These are phyloP conservation scores for Apodospora peruviana DNA, from an alignment of 495 filamentous ascomycete species.

Conservation along the genomic window DNA sequence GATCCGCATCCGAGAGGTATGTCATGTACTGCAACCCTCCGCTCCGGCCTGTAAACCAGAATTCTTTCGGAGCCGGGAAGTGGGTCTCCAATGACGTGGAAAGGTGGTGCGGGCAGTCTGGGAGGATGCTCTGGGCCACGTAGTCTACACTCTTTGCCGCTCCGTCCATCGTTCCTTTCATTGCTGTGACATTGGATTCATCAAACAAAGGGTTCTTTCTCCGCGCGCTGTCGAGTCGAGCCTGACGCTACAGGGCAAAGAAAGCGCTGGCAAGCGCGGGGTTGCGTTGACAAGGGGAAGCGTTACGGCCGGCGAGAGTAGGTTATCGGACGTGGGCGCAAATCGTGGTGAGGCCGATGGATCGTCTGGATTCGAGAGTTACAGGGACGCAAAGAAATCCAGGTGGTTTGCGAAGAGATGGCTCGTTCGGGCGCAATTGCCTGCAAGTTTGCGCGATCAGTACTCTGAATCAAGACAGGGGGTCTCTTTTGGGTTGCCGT, in stretches of 20 bases:
- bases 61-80: constrained; percentile 31
- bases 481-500: not conserved
- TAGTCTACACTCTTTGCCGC: constrained; percentile 39
- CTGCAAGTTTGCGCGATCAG: not conserved
- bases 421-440: not conserved
- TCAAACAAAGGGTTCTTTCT: constrained; percentile 10
- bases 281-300: not conserved
- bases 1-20: constrained; percentile 38
- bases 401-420: not conserved
- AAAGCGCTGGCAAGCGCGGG: not conserved
- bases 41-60: constrained; percentile 32
- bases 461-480: not conserved
- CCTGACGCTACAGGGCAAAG: not conserved
- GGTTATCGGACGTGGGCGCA: not conserved
- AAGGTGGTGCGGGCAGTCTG: constrained; percentile 37
- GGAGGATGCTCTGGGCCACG: constrained; percentile 38
- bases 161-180: constrained; percentile 44
- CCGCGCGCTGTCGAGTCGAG: not conserved
- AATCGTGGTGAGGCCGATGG: not conserved
- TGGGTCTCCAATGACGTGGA: constrained; percentile 31
- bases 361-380: not conserved
- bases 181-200: constrained; percentile 24
- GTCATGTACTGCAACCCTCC: constrained; percentile 38
- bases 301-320: not conserved
- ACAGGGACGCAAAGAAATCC: not conserved